Conservation (phyloP, 768 basidiomycete species). For the Panaeolus papilionaceus region DNA sequence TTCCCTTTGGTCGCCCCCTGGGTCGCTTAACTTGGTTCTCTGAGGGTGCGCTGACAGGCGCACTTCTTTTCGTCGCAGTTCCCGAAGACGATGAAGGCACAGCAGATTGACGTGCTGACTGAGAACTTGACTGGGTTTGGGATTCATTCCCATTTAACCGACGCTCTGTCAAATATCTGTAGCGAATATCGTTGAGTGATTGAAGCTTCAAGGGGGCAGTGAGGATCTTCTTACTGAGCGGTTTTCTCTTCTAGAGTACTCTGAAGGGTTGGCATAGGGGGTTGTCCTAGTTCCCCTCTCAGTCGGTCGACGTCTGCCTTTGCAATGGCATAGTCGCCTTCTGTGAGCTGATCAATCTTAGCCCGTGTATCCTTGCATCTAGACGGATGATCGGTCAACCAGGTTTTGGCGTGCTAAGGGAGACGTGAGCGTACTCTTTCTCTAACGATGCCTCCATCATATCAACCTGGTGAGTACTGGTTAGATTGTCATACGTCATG, state of each 20-base stretch:
- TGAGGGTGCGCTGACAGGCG: conserved; percentile 25
- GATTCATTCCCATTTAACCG: conserved; percentile 56
- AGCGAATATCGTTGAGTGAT: background rate
- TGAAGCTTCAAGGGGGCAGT: conserved; percentile 15
- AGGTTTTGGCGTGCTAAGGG: conserved; percentile 19
- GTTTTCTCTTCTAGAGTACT: conserved; percentile 76
- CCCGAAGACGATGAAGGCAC: conserved; percentile 15
- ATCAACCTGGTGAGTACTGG: conserved; percentile 53
- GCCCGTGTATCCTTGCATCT: conserved; percentile 72
- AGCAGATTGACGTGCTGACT: conserved; percentile 13
- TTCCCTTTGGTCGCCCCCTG: conserved; percentile 73
- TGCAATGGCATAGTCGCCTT: conserved; percentile 76
- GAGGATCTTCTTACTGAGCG: conserved; percentile 45
- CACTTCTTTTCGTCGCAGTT: conserved; percentile 33
- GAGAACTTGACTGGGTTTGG: conserved; percentile 25
- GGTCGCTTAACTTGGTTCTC: conserved; percentile 54
- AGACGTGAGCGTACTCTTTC: conserved; percentile 60
- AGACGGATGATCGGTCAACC: conserved; percentile 12
- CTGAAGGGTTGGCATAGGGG: conserved; percentile 75
- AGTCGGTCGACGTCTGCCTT: conserved; percentile 81
- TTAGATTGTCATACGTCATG: conserved; percentile 10
- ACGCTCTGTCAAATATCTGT: conserved; percentile 68
- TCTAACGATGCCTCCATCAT: conserved; percentile 69
- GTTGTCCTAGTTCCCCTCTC: conserved; percentile 77
- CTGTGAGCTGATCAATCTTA: conserved; percentile 71